Evolutionary conservation across 2,329 filamentous ascomycete genomes (phyloP).

Genomic region (Aspergillus vadensis): DNA sequence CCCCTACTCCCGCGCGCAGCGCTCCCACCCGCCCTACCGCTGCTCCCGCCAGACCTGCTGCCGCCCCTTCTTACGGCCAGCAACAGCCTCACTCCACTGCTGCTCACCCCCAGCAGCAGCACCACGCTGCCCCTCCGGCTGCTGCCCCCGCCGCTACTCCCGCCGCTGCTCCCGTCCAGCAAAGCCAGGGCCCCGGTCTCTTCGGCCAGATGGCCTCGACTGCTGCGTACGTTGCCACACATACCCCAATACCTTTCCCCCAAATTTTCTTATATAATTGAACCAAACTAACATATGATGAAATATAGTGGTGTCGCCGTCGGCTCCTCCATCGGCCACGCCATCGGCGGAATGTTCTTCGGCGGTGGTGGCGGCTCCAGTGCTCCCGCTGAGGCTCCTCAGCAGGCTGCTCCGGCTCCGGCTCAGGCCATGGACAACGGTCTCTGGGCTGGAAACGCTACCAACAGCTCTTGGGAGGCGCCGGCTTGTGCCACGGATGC

Average conservation of each 20-base stretch:
- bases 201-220: constrained; percentile 98
- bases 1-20: constrained; percentile 53
- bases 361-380: constrained; percentile 69
- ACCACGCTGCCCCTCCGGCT: constrained; percentile 53
- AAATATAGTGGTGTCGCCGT: constrained; percentile 84
- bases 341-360: constrained; percentile 80
- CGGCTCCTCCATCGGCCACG: constrained; percentile 92
- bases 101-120: constrained; percentile 47
- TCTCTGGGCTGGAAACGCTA: constrained; percentile 51
- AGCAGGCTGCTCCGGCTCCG: constrained; percentile 48
- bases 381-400: constrained; percentile 55
- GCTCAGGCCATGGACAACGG: constrained; percentile 54
- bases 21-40: constrained; percentile 67
- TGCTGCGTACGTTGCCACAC: constrained; percentile 67
- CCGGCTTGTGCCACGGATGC: constrained; percentile 78
- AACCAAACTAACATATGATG: constrained; percentile 6
- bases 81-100: constrained; percentile 71
- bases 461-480: constrained; percentile 49
- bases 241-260: neutral
- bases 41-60: constrained; percentile 59
- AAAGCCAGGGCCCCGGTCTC: constrained; percentile 73
- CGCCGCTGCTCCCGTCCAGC: constrained; percentile 45
- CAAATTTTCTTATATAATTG: no score
- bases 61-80: constrained; percentile 59
- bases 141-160: constrained; percentile 26